These are phyloP conservation scores for Verticillium nonalfalfae DNA, from an alignment of 2,329 filamentous ascomycete species.

Conservation along the genomic window DNA sequence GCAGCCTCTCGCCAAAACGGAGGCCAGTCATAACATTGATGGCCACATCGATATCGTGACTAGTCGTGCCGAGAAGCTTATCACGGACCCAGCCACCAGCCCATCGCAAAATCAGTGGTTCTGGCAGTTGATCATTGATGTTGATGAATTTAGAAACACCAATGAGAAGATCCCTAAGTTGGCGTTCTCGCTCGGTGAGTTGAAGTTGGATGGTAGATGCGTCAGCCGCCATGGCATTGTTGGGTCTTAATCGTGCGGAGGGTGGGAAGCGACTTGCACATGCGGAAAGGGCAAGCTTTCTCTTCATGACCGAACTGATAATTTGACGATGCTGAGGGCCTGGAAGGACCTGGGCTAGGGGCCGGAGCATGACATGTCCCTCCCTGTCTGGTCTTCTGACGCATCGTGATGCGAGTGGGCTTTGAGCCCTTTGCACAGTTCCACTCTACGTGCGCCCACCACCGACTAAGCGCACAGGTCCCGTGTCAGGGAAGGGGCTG, in stretches of 20 bases:
- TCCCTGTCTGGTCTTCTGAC: neutral
- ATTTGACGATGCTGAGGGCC: neutral
- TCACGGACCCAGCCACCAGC: constrained; percentile 86
- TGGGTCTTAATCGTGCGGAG: constrained; percentile 12
- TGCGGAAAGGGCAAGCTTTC: constrained; percentile 7
- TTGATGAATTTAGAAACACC: constrained; percentile 73
- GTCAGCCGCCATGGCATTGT: constrained; percentile 3
- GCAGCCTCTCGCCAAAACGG: constrained; percentile 63
- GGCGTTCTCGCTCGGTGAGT: constrained; percentile 65
- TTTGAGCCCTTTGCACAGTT: neutral
- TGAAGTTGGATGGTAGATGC: constrained; percentile 19
- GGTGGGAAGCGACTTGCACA: constrained; percentile 1
- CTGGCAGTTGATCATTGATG: constrained; percentile 33
- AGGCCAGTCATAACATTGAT: constrained; percentile 83
- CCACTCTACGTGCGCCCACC: neutral
- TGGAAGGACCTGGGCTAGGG: neutral
- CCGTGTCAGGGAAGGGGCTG: too few species aligned
- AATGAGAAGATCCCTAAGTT: constrained; percentile 69
- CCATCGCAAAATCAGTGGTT: constrained; percentile 64
- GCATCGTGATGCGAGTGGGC: neutral
- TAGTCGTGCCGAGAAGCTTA: constrained; percentile 66
- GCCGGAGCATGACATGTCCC: neutral
- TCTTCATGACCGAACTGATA: constrained; percentile 8
- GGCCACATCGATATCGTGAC: constrained; percentile 78
- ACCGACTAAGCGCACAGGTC: neutral